Percentiles rank a stretch among this genome's conserved stretches.
These are phyloP conservation scores for Penicillium sp. DNA, from an alignment of 2,329 filamentous ascomycete genomes.

Conservation along the genomic window DNA sequence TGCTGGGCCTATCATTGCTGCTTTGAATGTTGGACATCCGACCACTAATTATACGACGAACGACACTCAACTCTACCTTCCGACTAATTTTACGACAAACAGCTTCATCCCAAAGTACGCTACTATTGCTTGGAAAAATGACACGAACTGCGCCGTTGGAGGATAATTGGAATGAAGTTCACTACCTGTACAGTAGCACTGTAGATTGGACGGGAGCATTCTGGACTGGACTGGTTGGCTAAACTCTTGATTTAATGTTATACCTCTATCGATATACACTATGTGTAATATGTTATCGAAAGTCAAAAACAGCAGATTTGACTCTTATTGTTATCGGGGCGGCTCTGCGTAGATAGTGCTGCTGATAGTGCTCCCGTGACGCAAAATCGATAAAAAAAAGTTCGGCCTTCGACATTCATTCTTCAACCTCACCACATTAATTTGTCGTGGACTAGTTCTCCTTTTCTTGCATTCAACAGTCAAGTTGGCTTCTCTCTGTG, in stretches of 20 bases:
- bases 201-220: neutral
- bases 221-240: no score
- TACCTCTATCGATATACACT: no score
- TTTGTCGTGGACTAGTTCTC: neutral
- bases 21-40: slow-evolving; percentile 2
- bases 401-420: neutral
- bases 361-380: neutral
- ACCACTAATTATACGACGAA: neutral
- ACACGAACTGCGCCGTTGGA: neutral
- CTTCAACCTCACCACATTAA: neutral
- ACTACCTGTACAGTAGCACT: neutral
- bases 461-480: slow-evolving; percentile 9
- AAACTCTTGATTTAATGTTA: no score
- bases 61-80: slow-evolving; percentile 3
- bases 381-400: neutral
- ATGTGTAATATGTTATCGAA: no score
- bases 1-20: neutral
- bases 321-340: neutral
- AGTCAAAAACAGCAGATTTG: no score
- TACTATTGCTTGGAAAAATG: slow-evolving; percentile 1
- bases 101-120: slow-evolving; percentile 5
- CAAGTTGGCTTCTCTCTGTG: slow-evolving; percentile 40
- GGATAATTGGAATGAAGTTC: neutral
- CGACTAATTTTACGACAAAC: slow-evolving; percentile 7
- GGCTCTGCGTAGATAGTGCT: neutral